Conservation (phyloP, 2,329 filamentous ascomycete species). For the Pseudogymnoascus sp. region DNA sequence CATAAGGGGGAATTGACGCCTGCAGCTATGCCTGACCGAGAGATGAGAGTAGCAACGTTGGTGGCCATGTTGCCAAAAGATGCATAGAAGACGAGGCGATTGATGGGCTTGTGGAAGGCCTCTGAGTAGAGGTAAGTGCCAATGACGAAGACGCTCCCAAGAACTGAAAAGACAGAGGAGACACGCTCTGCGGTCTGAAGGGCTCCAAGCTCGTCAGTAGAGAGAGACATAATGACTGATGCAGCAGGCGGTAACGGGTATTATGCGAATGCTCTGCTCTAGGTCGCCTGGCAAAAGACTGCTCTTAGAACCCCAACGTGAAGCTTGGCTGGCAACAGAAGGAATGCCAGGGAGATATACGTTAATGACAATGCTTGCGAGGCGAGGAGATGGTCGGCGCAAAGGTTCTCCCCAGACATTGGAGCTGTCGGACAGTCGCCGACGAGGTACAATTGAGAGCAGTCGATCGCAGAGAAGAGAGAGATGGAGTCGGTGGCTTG, state of each 20-base stretch:
- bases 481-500: background rate
- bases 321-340: background rate
- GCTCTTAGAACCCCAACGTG: background rate
- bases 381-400: background rate
- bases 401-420: background rate
- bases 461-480: background rate
- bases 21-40: slow-evolving; percentile 34
- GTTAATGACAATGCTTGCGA: background rate
- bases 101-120: slow-evolving; percentile 48
- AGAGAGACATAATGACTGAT: background rate
- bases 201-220: background rate
- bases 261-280: background rate
- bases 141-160: slow-evolving; percentile 45
- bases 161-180: slow-evolving; percentile 42
- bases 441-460: background rate
- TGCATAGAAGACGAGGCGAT: slow-evolving; percentile 52
- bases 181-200: slow-evolving; percentile 18
- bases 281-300: background rate
- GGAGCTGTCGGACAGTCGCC: background rate
- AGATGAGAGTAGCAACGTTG: slow-evolving; percentile 49
- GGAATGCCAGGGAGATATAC: background rate
- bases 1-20: slow-evolving; percentile 33
- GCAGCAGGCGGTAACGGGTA: background rate
- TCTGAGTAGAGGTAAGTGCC: slow-evolving; percentile 40
- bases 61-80: slow-evolving; percentile 51